Conservation (phyloP, 169 alveolate species). For the Eimeria necatrix region DNA sequence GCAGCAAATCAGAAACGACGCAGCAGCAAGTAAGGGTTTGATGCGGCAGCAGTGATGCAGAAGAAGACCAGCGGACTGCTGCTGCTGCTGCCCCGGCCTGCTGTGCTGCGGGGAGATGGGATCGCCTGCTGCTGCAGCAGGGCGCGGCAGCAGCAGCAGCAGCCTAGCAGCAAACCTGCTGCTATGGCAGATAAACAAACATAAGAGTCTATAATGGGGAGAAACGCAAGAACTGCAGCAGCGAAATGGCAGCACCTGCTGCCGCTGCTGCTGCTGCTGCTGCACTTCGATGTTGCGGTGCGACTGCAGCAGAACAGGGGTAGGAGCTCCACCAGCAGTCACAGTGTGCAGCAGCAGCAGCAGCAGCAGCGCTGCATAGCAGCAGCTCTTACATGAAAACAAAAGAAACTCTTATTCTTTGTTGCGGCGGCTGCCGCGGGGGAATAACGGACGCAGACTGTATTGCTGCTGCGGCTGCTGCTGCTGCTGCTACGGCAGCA, state of each 20-base stretch:
- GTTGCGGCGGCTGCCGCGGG: not conserved
- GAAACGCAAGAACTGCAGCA: conserved; percentile 42
- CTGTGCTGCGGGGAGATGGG: conserved; percentile 62
- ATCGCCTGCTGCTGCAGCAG: conserved; percentile 50
- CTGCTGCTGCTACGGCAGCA: no score
- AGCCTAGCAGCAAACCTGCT: conserved; percentile 26
- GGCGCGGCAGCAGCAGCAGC: conserved; percentile 11
- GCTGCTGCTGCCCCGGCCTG: conserved; percentile 70
- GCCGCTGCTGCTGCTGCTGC: conserved; percentile 63
- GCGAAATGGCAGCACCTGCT: conserved; percentile 60
- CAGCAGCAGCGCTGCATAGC: not conserved
- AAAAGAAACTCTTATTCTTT: not conserved
- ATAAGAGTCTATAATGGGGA: conserved; percentile 4
- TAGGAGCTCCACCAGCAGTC: conserved; percentile 44
- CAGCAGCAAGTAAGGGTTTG: conserved; percentile 25
- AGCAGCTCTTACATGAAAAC: not conserved
- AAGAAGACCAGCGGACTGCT: conserved; percentile 69
- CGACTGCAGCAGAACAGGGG: conserved; percentile 69
- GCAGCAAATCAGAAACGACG: conserved; percentile 16
- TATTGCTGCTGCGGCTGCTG: conserved; percentile 38
- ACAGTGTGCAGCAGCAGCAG: conserved; percentile 5
- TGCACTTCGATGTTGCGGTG: conserved; percentile 69
- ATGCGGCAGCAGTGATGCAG: conserved; percentile 38
- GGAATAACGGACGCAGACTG: not conserved
- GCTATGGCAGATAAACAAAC: not conserved